Evolutionary conservation across 1,284 basidiomycete genomes (phyloP), one percentile per base, ranked within the genome.

Genomic region (Psilocybe mexicana): DNA sequence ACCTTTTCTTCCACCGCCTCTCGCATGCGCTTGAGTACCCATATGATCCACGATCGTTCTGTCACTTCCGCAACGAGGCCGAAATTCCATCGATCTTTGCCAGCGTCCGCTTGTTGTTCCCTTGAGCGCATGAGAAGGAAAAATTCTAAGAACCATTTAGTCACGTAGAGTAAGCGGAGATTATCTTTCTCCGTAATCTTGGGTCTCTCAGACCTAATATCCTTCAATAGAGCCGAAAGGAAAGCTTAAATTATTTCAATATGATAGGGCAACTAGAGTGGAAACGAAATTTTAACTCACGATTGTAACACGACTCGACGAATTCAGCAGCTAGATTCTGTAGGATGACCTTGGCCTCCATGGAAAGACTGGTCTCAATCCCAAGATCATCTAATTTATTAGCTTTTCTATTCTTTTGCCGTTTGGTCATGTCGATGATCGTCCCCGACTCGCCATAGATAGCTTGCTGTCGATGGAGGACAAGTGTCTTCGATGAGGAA

Each of bases 131-230:
- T 74, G 35, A 79, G 68, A 7, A 94, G 79, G 72, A 97, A 95
- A 76, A 92, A 96, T 58, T 94, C 90, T 44, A 97, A 81, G 69
- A 96, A 88, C 88, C 94, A 97, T 61, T 91, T 88, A 1, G 88
- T 84, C 26, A 96, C 80, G 70, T 85, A 93, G 24, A 96, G 80
- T 6, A 94, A 79, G 1, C 95, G 86, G 45, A 95, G 80, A 67
- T 93, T 90, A 71, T 97, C 94, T 63, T 94, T 92, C 67, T 95
- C 93, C 0, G 89, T 88, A 57, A 97, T 88, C 72, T 96, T 96
- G 33, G 87, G 82, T 25, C 94, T 81, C 71, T 98, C 95, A 63
- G 92, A 92, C 60, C 89, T 86, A 70, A 98, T 96, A 68, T 98
- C 95, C 71, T 91, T 94, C 55, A 97, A 74, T n/a, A 97, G 76